Evolutionary conservation across 208 protist species (phyloP), one percentile per base, ranked within the genome.

Genomic region (Trypanosoma mega): DNA sequence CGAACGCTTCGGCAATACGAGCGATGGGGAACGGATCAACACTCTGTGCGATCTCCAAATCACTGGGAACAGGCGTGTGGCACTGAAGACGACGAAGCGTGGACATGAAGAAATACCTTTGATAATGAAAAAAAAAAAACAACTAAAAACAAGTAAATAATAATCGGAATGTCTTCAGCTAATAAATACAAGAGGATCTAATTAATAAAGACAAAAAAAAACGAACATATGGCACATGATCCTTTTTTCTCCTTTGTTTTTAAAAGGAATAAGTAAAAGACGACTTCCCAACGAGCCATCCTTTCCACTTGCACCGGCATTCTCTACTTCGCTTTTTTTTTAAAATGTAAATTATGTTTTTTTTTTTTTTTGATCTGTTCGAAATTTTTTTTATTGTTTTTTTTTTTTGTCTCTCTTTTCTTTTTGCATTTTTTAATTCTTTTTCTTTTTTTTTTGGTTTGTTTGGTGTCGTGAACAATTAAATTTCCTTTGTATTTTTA

Each of bases 21-120:
- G 53, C 58, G 65, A 98, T 96, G 6, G 91, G 86, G 21, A 72
- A 72, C 3, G 87, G 84, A 41, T 87, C 73, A 0, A 90, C 69
- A 37, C 80, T 84, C 52, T 96, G 85, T 0, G 97, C 91, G 68
- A 99, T 98, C 11, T 97, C 96, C 44, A 98, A 86, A 78, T 99
- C 97, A 4, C 78, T 87, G 8, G 94, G 96, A 43, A 98, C 94
- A 24, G 90, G 92, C 33, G 36, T 50, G 37, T 78, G 57, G 39
- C 80, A 86, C 51, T 77, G 29, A 43, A 92, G 44, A 52, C 71
- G 74, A 23, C 79, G 81, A 63, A 72, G 50, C 24, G 82, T 78
- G 48, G 62, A 59, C 48, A 67, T 63, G 27, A 18, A 46, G 52
- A 3, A n/a, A 63, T 23, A 29, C 27, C 21, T 2, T 26, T 31